Base-by-base conservation (phyloP, 2,329 filamentous ascomycete species). In the Ciborinia camelliae region DNA sequence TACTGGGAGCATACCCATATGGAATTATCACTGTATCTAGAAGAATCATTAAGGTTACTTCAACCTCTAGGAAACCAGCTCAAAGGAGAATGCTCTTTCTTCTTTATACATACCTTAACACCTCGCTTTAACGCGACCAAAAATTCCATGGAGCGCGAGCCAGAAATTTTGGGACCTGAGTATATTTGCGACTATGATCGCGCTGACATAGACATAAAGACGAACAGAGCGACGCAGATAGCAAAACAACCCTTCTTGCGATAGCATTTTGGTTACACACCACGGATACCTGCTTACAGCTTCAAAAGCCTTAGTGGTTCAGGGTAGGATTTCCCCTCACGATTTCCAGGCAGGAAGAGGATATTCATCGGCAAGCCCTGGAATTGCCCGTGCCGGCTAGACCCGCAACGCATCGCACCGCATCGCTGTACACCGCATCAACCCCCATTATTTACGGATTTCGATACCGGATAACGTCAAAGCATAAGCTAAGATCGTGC, bases 401-500 rank as follows among this genome's bases (percentile, higher is more conserved):
- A 58, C 28, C 39, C 54, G 39, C 41, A 35, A 6, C 20, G 51
- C n/a, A 37, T 8, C 50, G 20, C 50, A 52, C 50, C 30, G 50
- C 54, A 57, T 26, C 39, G 43, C 18, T 30, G 54, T 57, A 57
- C 54, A 45, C 26, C 26, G 54, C 39, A 45, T 57, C 39, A 45
- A 45, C n/a, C 41, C 28, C 39, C 20, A 35, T 47, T 20, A 30
- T n/a, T n/a, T n/a, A 47, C 54, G 39, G 12, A 23, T 23, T 23
- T 57, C 28, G 39, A 57, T 45, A 57, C 48, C 39, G 39, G 54
- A 45, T 58, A 47, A 58, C 54, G 28, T 23, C 54, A 43, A 32
- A 39, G 51, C 30, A 62, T 55, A 43, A 55, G 37, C 50, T 39
- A 50, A 53, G 15, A 41, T 54, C 28, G 28, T 20, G 41, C 53